Conservation (phyloP, 768 basidiomycete genomes). For the Naganishia vishniacii region DNA sequence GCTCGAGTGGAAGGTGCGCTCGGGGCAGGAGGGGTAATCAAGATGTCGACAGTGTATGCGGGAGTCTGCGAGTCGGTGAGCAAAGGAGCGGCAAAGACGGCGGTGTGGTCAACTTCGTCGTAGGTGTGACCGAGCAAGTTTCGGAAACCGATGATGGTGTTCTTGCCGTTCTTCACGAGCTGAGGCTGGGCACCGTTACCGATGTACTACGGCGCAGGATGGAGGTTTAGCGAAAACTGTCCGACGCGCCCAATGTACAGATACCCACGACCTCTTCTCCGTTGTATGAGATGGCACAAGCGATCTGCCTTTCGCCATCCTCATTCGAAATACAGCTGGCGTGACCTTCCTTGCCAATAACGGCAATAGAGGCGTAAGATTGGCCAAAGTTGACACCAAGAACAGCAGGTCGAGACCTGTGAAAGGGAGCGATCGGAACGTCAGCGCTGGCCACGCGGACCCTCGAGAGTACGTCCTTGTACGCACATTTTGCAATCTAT, state of each 20-base stretch:
- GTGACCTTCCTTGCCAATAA: conserved; percentile 88
- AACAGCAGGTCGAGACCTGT: conserved; percentile 34
- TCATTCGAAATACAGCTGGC: conserved; percentile 97
- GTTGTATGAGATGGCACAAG: conserved; percentile 81
- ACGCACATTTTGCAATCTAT: conserved; percentile 8
- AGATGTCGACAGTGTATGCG: conserved; percentile 75
- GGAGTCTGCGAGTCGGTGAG: conserved; percentile 59
- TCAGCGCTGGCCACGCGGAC: not conserved
- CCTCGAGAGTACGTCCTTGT: not conserved
- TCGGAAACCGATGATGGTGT: conserved; percentile 91
- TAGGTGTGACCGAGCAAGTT: conserved; percentile 89
- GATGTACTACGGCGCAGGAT: conserved; percentile 64
- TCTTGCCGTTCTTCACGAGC: conserved; percentile 86
- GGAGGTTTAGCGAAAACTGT: not conserved
- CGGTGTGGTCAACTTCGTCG: conserved; percentile 46
- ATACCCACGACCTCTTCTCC: conserved; percentile 79
- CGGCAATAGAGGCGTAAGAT: conserved; percentile 88
- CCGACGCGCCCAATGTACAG: not conserved
- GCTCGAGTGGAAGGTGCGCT: conserved; percentile 52
- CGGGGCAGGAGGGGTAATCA: conserved; percentile 58
- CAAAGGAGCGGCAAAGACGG: conserved; percentile 58
- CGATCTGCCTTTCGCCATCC: conserved; percentile 96
- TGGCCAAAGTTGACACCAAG: conserved; percentile 96
- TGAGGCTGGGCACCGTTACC: conserved; percentile 92
- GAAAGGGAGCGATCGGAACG: not conserved